Conservation (phyloP, 2,329 filamentous ascomycete genomes). For the Cephalotrichum gorgonifer region DNA sequence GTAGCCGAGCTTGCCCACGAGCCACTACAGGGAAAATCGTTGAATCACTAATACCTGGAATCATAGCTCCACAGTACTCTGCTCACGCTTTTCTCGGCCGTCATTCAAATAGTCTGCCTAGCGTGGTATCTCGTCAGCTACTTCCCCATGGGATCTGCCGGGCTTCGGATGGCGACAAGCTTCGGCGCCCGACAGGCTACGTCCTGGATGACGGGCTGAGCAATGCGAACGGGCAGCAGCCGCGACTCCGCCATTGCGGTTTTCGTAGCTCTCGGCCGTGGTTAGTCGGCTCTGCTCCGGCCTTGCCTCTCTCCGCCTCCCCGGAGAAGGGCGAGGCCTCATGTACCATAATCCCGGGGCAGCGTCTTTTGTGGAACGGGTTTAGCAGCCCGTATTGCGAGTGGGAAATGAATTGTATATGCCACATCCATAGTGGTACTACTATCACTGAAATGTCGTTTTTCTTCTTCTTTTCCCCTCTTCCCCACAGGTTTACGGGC, state of each 20-base stretch:
- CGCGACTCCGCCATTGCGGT: not conserved
- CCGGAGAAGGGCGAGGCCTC: not conserved
- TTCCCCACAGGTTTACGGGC: too few relatives aligned
- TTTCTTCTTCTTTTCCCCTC: too few relatives aligned
- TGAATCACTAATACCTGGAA: conserved; percentile 10
- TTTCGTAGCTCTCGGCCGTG: not conserved
- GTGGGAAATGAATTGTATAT: too few relatives aligned
- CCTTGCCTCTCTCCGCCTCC: not conserved
- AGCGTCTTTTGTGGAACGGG: too few relatives aligned
- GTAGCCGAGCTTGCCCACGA: not conserved
- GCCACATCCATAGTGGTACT: too few relatives aligned
- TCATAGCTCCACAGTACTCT: conserved; percentile 69
- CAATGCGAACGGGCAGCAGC: not conserved
- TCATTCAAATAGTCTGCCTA: conserved; percentile 74
- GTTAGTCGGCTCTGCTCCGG: too few relatives aligned
- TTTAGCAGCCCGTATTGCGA: too few relatives aligned
- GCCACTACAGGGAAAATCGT: not conserved
- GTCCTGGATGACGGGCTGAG: conserved; percentile 73
- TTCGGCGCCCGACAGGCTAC: conserved; percentile 79
- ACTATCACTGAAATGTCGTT: too few relatives aligned
- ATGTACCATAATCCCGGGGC: too few relatives aligned
- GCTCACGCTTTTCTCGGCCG: conserved; percentile 73
- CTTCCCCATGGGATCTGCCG: conserved; percentile 91
- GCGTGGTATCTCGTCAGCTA: conserved; percentile 95
- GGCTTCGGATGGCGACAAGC: conserved; percentile 73